Conservation (phyloP, 1,139 yeast species). For the Debaryomyces sp. region DNA sequence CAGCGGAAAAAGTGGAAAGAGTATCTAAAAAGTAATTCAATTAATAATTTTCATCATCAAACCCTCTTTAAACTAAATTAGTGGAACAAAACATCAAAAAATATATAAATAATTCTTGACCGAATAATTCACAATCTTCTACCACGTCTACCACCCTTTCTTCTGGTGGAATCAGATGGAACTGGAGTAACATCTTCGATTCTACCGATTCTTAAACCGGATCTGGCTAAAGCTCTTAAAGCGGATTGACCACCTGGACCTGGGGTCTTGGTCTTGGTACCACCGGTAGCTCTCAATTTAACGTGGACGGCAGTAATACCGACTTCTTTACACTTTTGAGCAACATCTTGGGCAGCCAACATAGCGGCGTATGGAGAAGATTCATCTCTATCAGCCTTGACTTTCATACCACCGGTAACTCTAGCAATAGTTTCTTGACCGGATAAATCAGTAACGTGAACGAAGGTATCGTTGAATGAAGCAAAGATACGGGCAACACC, state of each 20-base stretch:
- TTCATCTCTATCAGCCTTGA: conserved; percentile 99
- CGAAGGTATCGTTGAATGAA: conserved; percentile 99
- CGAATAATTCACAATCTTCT: conserved; percentile 83
- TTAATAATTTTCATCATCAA: conserved; percentile 4
- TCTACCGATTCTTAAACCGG: conserved; percentile 99
- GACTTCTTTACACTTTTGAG: conserved; percentile 98
- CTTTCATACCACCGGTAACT: conserved; percentile 99
- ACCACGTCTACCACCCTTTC: conserved; percentile 99
- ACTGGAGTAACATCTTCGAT: conserved; percentile 99
- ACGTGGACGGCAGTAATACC: conserved; percentile 99
- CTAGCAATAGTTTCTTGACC: conserved; percentile 99
- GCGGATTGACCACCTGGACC: conserved; percentile 99
- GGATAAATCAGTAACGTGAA: conserved; percentile 98
- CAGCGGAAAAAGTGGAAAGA: conserved; percentile 7
- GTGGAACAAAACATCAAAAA: conserved; percentile 7
- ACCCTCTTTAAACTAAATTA: conserved; percentile 9
- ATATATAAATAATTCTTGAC: conserved; percentile 6
- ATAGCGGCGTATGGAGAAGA: conserved; percentile 99
- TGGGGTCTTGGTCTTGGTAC: conserved; percentile 99
- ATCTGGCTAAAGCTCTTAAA: conserved; percentile 99
- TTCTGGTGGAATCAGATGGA: conserved; percentile 99
- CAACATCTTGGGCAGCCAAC: conserved; percentile 99
- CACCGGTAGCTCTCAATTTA: conserved; percentile 99
- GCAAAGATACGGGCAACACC: conserved; percentile 99
- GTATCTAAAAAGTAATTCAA: conserved; percentile 6